These are phyloP conservation scores for sunflower (Helianthus annuus) DNA, from an alignment of 129 eudicot species.

Conservation along the genomic window HanXRQr2.0-SUNRISE NC_035433.2:8750385-8750884, in stretches of 20 bases:
- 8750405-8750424: constrained; percentile 65
- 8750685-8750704: constrained; percentile 66
- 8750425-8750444: constrained; percentile 78
- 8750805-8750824: constrained; percentile 90
- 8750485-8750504: constrained; percentile 86
- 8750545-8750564: constrained; percentile 49
- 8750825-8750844: constrained; percentile 84
- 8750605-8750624: constrained; percentile 75
- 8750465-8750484: constrained; percentile 63
- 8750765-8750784: constrained; percentile 85
- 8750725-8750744: constrained; percentile 80
- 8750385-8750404: constrained; percentile 86
- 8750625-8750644: constrained; percentile 88
- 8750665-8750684: constrained; percentile 78
- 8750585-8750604: constrained; percentile 78
- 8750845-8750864: constrained; percentile 59
- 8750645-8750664: constrained; percentile 86
- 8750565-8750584: constrained; percentile 71
- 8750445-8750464: constrained; percentile 89
- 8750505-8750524: constrained; percentile 71
- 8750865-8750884: constrained; percentile 82
- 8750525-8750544: constrained; percentile 42
- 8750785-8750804: constrained; percentile 81
- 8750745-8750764: constrained; percentile 84
- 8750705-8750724: constrained; percentile 69